A percentile compares a stretch with the other conserved stretches of the same genome.
phyloP scores from a whole-genome alignment of 2,329 filamentous ascomycete species.

The Zasmidium citrigriseum region DNA sequence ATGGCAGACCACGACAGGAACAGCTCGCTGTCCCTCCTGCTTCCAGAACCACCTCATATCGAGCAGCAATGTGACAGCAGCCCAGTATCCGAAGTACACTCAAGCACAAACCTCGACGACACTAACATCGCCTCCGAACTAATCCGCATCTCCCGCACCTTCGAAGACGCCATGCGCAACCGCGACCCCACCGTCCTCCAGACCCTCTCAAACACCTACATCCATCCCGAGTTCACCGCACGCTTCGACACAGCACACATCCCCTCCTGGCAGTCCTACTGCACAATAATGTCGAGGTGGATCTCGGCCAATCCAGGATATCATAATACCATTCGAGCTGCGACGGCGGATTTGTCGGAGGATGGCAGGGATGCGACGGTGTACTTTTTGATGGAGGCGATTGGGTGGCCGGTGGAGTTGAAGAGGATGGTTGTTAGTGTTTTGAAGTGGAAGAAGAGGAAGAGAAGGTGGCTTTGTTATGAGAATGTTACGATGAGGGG shows the following conservation, averaged over 20 bases:
- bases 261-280: not conserved
- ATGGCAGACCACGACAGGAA: not conserved
- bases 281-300: not conserved
- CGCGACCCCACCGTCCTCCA: not conserved
- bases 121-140: not conserved
- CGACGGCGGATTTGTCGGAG: not conserved
- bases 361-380: slow-evolving; percentile 1
- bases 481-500: slow-evolving; percentile 1
- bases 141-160: not conserved
- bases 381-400: not conserved
- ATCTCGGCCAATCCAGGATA: not conserved
- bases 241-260: not conserved
- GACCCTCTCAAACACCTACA: not conserved
- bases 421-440: slow-evolving; percentile 6
- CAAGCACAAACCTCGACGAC: not conserved
- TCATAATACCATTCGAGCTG: not conserved
- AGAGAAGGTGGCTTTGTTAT: slow-evolving; percentile 1
- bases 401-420: not conserved
- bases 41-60: not conserved
- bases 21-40: not conserved
- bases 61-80: not conserved
- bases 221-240: not conserved
- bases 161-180: not conserved
- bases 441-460: slow-evolving; percentile 2
- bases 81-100: not conserved